Percentiles rank a stretch among this genome's conserved stretches.
phyloP scores from a whole-genome alignment of 2,329 filamentous ascomycete species.

The Paracoccidioides lutzii region DNA sequence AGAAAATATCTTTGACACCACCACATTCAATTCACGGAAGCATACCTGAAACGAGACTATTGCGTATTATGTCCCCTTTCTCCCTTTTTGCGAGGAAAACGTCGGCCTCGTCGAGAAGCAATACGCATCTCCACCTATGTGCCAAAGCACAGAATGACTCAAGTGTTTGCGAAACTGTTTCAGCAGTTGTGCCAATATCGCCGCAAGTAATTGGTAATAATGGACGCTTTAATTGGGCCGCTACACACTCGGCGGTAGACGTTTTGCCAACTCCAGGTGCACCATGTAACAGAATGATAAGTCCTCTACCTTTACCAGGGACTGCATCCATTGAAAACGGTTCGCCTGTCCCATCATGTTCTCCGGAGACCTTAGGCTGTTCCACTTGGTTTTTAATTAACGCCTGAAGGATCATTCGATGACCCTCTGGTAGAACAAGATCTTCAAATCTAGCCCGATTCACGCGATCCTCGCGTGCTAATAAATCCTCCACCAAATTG shows the following conservation, averaged over 20 bases:
- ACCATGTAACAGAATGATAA: conserved; percentile 18
- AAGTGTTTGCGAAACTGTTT: conserved; percentile 18
- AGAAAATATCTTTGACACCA: neutral
- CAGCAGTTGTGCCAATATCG: conserved; percentile 36
- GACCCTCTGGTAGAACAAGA: neutral
- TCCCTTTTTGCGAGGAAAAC: conserved; percentile 30
- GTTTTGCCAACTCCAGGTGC: conserved; percentile 16
- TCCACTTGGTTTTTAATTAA: conserved; percentile 1
- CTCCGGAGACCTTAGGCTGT: neutral
- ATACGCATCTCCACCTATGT: conserved; percentile 24
- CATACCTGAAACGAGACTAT: conserved; percentile 28
- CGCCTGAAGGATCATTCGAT: neutral
- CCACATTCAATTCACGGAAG: neutral
- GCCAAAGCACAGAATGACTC: conserved; percentile 17
- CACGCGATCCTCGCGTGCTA: neutral
- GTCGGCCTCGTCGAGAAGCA: conserved; percentile 35
- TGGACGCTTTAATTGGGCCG: conserved; percentile 11
- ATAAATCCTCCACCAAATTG: neutral
- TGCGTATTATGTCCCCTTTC: conserved; percentile 24
- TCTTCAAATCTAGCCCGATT: neutral
- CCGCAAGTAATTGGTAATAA: conserved; percentile 24
- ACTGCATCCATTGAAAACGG: conserved; percentile 1
- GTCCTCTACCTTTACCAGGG: conserved; percentile 12
- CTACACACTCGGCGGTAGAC: conserved; percentile 13
- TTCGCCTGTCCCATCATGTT: neutral